A percentile compares a stretch with the other conserved stretches of the same genome.
These are phyloP conservation scores for Rhodotorula graminis DNA, from an alignment of 768 basidiomycete species.

Conservation along the genomic window DNA sequence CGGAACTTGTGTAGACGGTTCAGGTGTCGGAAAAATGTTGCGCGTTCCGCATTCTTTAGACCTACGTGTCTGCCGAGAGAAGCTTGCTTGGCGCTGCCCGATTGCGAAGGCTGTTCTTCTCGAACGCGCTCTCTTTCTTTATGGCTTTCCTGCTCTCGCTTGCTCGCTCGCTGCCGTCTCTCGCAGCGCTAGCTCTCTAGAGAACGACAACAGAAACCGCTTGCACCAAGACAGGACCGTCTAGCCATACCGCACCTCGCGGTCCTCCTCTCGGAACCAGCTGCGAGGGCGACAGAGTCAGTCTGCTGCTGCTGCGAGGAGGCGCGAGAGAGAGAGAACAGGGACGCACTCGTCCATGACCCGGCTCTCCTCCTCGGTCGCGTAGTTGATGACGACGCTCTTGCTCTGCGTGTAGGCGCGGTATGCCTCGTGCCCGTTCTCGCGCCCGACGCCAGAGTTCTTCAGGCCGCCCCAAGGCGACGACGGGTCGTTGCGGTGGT, in stretches of 20 bases:
- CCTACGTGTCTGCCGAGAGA: too few species aligned
- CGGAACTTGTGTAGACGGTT: background rate
- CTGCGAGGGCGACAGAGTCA: background rate
- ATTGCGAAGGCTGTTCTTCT: too few species aligned
- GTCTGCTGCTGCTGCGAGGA: too few species aligned
- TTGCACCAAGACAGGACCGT: too few species aligned
- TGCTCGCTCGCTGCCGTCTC: too few species aligned
- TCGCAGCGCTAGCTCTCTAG: too few species aligned
- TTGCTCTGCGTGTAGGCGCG: conserved; percentile 26
- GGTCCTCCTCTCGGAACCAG: conserved; percentile 33
- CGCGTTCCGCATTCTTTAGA: background rate
- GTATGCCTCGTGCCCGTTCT: conserved; percentile 59
- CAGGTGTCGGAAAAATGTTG: background rate
- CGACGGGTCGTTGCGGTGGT: conserved; percentile 82
- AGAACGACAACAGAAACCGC: too few species aligned
- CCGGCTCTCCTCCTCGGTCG: conserved; percentile 20
- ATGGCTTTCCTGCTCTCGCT: too few species aligned
- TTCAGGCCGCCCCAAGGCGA: conserved; percentile 67
- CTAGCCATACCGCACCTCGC: conserved; percentile 30
- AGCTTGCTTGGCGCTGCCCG: too few species aligned
- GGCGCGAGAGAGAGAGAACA: background rate
- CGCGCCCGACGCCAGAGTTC: conserved; percentile 52
- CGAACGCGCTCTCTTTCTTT: too few species aligned
- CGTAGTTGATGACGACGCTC: conserved; percentile 23
- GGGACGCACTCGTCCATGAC: conserved; percentile 18